These are phyloP conservation scores for Leishmania tarentolae DNA, from an alignment of 208 protist species.

Conservation along the genomic window DNA sequence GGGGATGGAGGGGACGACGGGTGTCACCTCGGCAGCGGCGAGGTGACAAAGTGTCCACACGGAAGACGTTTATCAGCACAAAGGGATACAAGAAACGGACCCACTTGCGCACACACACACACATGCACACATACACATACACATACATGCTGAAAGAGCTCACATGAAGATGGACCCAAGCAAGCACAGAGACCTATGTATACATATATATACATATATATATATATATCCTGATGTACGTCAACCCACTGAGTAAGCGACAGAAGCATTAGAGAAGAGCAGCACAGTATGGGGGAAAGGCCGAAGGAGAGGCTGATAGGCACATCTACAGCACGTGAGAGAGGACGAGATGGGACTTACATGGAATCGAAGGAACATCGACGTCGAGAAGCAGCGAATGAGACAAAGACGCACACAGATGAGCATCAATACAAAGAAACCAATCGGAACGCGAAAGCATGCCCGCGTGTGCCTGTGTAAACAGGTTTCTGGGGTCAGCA, in stretches of 20 bases:
- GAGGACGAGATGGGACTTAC: neutral
- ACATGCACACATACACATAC: slow-evolving; percentile 2
- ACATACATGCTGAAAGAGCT: neutral
- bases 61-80: neutral
- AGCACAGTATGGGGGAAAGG: neutral
- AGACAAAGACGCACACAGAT: neutral
- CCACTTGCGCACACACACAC: slow-evolving; percentile 1
- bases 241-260: neutral
- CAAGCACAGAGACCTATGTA: neutral
- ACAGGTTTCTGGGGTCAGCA: neutral
- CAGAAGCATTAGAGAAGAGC: neutral
- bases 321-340: neutral
- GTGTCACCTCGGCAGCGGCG: neutral
- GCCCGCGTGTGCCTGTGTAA: neutral
- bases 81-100: neutral
- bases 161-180: neutral
- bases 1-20: too few relatives aligned
- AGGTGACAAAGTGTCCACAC: neutral
- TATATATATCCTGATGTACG: neutral
- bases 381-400: neutral
- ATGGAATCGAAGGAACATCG: neutral
- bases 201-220: neutral
- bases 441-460: neutral
- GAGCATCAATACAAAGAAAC: neutral
- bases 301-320: neutral